Evolutionary conservation across 371 early-diverging fungal species (phyloP).

Genomic region (Actinomortierella wolfii): DNA sequence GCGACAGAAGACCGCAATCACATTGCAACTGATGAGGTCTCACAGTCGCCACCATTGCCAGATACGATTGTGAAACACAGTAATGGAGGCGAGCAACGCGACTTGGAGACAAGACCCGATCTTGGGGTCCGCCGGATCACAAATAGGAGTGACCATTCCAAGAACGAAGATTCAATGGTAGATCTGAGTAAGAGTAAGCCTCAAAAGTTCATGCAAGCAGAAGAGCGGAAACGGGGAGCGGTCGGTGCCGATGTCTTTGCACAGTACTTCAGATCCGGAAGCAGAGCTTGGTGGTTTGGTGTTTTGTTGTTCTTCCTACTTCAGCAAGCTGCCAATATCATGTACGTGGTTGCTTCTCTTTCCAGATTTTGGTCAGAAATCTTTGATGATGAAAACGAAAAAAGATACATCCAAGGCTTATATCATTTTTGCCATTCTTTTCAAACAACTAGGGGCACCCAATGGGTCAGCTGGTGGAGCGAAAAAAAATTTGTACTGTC

Average conservation of each 20-base stretch:
- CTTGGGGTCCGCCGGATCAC: too few relatives aligned
- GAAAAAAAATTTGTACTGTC: conserved; percentile 9
- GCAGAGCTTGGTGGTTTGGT: conserved; percentile 3
- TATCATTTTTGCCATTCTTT: background rate
- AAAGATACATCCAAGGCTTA: background rate
- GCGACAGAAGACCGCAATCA: conserved; percentile 9
- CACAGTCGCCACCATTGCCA: background rate
- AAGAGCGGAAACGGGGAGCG: conserved; percentile 37
- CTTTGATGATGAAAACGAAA: background rate
- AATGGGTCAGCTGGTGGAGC: conserved; percentile 25
- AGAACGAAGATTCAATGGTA: too few relatives aligned
- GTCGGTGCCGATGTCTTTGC: conserved; percentile 24
- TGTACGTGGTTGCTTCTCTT: conserved; percentile 4
- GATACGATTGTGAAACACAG: conserved; percentile 25
- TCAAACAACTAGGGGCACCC: conserved; percentile 15
- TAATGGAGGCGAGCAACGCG: conserved; percentile 58
- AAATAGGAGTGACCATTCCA: background rate
- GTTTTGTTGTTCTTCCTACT: conserved; percentile 9
- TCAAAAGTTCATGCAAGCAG: conserved; percentile 24
- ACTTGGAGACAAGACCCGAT: too few relatives aligned
- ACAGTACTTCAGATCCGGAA: conserved; percentile 21
- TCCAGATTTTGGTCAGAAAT: background rate
- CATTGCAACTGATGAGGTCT: background rate
- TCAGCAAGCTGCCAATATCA: conserved; percentile 22
- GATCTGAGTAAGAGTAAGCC: background rate